These are phyloP conservation scores for Dendrocalamus latiflorus DNA, from an alignment of 202 grass and related monocot genomes.

Conservation along the genomic window DNA sequence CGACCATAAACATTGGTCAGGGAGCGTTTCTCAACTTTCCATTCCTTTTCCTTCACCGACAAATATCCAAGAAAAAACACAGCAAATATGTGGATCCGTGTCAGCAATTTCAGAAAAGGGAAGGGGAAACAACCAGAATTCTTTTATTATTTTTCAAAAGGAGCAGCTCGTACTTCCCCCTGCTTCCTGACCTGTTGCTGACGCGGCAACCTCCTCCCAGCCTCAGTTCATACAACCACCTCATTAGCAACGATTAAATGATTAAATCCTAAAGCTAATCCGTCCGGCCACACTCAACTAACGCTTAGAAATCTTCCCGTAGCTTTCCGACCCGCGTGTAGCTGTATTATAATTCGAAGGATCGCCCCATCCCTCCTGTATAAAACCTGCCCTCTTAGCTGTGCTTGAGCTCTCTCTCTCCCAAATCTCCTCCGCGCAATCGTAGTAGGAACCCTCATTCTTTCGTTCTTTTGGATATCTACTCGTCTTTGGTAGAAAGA, in stretches of 20 bases:
- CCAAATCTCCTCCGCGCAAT: background rate
- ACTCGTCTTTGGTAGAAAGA: background rate
- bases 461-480: background rate
- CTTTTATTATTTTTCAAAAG: too few species aligned
- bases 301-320: too few species aligned
- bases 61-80: background rate
- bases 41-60: background rate
- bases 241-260: background rate
- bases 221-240: background rate
- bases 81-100: conserved; percentile 14
- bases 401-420: background rate
- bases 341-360: too few species aligned
- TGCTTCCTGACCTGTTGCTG: background rate
- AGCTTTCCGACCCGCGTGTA: too few species aligned
- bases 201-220: background rate
- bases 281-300: background rate
- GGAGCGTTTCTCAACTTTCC: background rate
- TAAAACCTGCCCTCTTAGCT: background rate
- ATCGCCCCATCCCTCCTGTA: too few species aligned
- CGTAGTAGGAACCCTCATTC: background rate
- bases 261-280: background rate
- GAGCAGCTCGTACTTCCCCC: background rate
- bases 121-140: too few species aligned
- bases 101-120: background rate
- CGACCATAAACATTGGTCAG: background rate